phyloP scores from a whole-genome alignment of 202 grass and related monocot genomes.

The Saccharum hybrid region DNA sequence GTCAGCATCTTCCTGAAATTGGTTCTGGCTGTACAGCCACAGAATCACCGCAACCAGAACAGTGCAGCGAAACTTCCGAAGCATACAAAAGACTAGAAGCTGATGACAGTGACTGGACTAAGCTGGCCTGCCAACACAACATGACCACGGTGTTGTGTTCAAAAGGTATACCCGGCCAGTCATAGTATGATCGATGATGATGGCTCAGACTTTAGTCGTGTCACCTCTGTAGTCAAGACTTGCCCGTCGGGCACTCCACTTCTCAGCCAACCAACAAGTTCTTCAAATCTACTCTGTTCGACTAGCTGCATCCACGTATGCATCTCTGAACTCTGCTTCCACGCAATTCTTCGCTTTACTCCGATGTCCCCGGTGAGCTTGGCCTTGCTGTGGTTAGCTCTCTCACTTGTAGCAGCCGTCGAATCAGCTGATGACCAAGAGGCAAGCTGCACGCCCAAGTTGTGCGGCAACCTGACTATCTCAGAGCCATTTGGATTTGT shows the following conservation, averaged over 20 bases:
- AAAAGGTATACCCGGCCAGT: background rate
- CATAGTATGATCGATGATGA: too few relatives aligned
- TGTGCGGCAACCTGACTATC: constrained; percentile 32
- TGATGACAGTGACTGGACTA: constrained; percentile 20
- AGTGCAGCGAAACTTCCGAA: background rate
- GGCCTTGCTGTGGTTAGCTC: background rate
- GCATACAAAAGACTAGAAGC: background rate
- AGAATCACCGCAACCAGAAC: background rate
- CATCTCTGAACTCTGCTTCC: background rate
- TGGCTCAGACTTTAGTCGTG: too few relatives aligned
- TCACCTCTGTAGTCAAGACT: too few relatives aligned
- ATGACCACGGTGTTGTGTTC: background rate
- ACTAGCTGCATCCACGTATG: background rate
- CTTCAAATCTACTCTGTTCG: background rate
- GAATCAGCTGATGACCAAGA: background rate
- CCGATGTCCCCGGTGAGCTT: background rate
- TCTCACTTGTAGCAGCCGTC: background rate
- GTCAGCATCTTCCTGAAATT: too few relatives aligned
- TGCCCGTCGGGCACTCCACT: background rate
- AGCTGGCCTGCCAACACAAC: background rate
- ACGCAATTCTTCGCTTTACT: background rate
- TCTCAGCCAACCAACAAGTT: background rate
- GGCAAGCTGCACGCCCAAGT: background rate
- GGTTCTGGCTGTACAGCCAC: too few relatives aligned
- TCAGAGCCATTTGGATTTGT: constrained; percentile 12